phyloP scores from a whole-genome alignment of 2,329 filamentous ascomycete species.

The Zymoseptoria crescenta region DNA sequence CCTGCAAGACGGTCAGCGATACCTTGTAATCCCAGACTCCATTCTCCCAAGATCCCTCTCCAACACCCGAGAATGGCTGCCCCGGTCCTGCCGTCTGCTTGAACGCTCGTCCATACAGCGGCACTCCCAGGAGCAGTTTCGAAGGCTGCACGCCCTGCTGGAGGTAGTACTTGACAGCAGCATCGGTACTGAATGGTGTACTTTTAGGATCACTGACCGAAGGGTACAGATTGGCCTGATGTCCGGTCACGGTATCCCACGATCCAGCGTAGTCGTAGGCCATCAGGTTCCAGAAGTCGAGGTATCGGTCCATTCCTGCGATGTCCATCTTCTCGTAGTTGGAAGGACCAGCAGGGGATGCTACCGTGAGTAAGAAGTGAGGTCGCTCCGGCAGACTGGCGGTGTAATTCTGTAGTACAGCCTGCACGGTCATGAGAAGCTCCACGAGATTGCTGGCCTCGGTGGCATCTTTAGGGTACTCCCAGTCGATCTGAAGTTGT shows the following conservation, averaged over 20 bases:
- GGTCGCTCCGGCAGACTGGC: conserved; percentile 27
- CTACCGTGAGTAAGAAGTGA: conserved; percentile 39
- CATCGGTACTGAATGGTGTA: conserved; percentile 71
- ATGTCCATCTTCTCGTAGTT: conserved; percentile 39
- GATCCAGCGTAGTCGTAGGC: conserved; percentile 58
- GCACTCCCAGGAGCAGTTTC: conserved; percentile 86
- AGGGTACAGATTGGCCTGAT: conserved; percentile 70
- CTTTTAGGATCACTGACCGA: conserved; percentile 48
- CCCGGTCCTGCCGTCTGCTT: conserved; percentile 68
- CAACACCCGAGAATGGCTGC: conserved; percentile 59
- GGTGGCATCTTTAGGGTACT: conserved; percentile 35
- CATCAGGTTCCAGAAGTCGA: conserved; percentile 47
- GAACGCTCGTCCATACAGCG: conserved; percentile 83
- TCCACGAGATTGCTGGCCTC: conserved; percentile 35
- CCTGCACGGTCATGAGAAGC: conserved; percentile 32
- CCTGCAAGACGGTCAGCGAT: not conserved
- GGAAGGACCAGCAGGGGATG: conserved; percentile 36
- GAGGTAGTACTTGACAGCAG: conserved; percentile 64
- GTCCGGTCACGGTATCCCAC: conserved; percentile 65
- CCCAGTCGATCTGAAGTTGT: conserved; percentile 41
- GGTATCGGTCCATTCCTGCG: conserved; percentile 32
- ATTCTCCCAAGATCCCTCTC: conserved; percentile 72
- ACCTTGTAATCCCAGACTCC: conserved; percentile 82
- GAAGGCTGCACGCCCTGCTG: conserved; percentile 48
- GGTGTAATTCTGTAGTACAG: conserved; percentile 35